phyloP scores from a whole-genome alignment of 495 filamentous ascomycete genomes.

The Niebla homalea region DNA sequence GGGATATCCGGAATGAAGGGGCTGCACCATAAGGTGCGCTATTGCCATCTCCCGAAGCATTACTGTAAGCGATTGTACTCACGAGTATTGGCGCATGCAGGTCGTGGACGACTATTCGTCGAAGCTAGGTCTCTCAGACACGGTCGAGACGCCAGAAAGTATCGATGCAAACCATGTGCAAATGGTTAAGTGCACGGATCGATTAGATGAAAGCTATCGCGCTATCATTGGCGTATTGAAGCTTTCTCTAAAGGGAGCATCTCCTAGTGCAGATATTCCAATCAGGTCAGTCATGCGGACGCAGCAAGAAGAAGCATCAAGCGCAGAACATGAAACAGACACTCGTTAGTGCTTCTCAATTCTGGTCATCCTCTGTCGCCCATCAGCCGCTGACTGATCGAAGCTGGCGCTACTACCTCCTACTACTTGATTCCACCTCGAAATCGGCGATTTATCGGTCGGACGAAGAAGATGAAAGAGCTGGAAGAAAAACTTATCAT shows the following conservation, averaged over 20 bases:
- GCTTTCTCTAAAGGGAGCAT: conserved; percentile 3
- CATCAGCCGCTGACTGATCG: not conserved
- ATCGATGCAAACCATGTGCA: conserved; percentile 27
- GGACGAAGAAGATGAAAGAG: conserved; percentile 13
- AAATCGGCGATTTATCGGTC: conserved; percentile 22
- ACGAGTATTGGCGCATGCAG: not conserved
- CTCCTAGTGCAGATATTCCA: not conserved
- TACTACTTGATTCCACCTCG: conserved; percentile 17
- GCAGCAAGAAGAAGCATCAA: conserved; percentile 1
- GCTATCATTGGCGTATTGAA: conserved; percentile 22
- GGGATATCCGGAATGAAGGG: conserved; percentile 28
- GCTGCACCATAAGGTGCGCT: conserved; percentile 21
- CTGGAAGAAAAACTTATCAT: conserved; percentile 8
- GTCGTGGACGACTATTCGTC: conserved; percentile 9
- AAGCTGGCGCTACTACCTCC: not conserved
- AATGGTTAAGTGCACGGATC: conserved; percentile 22
- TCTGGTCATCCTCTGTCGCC: not conserved
- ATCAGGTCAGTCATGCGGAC: not conserved
- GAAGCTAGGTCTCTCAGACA: conserved; percentile 5
- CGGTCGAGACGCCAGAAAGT: conserved; percentile 25
- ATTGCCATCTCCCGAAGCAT: too few relatives aligned
- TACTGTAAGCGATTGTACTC: not conserved
- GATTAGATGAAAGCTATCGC: conserved; percentile 21
- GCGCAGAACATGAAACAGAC: not conserved
- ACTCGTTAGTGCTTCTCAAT: conserved; percentile 3